Evolutionary conservation across 1,284 basidiomycete species (phyloP).

Genomic region (Sanghuangporus weigelae): DNA sequence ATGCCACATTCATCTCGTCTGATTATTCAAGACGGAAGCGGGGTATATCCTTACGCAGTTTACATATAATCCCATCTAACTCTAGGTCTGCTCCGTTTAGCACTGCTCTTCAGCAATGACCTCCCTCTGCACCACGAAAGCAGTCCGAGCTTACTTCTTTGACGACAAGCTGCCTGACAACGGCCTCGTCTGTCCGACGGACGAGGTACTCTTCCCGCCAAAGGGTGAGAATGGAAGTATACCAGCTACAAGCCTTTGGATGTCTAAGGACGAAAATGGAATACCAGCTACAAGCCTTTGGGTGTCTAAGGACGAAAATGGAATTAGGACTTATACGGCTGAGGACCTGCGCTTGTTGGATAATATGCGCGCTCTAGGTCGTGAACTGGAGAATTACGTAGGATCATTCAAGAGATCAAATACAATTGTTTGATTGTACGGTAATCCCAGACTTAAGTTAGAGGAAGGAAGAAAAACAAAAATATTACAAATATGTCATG

Average conservation of each 20-base stretch:
- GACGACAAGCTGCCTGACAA: slow-evolving; percentile 21
- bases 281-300: not conserved
- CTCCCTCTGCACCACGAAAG: slow-evolving; percentile 22
- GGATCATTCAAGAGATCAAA: not conserved
- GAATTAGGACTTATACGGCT: not conserved
- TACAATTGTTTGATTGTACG: too few species aligned
- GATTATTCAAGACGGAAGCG: slow-evolving; percentile 23
- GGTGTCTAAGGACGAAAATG: not conserved
- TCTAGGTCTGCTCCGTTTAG: slow-evolving; percentile 4
- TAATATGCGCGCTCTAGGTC: slow-evolving; percentile 19
- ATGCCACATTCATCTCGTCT: slow-evolving; percentile 22
- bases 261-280: not conserved
- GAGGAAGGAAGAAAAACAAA: too few species aligned
- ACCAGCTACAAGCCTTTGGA: not conserved
- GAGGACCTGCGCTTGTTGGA: slow-evolving; percentile 21
- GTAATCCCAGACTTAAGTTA: too few species aligned
- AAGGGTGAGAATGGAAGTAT: not conserved
- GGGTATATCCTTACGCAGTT: slow-evolving; percentile 12
- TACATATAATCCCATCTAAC: not conserved
- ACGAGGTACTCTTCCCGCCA: slow-evolving; percentile 22
- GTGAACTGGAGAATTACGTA: slow-evolving; percentile 20
- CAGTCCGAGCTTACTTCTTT: slow-evolving; percentile 22
- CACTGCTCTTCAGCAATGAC: slow-evolving; percentile 24
- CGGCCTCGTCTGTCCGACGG: slow-evolving; percentile 21
- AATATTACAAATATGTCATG: not conserved